Evolutionary conservation across 169 alveolate species (phyloP), one percentile per base, ranked within the genome.

Genomic region (Perkinsus marinus): DNA sequence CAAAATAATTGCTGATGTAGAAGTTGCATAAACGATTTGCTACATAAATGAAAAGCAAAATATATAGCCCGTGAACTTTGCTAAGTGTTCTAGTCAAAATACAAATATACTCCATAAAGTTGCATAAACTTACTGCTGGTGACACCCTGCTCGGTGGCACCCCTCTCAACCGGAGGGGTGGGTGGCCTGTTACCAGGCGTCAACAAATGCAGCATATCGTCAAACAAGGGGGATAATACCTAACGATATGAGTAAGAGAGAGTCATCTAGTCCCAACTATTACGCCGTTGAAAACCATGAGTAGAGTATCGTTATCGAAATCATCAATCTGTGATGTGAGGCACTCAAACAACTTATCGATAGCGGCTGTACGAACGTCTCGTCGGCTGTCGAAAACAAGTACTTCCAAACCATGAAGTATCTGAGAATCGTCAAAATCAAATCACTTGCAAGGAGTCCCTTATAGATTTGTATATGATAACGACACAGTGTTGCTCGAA

Each of bases 151-250:
- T 57, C 79, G 34, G 79, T 57, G 22, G 79, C 79, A 30, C 79
- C 79, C 34, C 22, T 57, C 79, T 57, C 79, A 57, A 30, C 79
- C 0, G 79, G 79, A 57, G 79, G 79, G 79, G 79, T 26, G 3
- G 79, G 79, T 5, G 79, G 79, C 22, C 79, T 13, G 34, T 57
- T 57, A 30, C 79, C 79, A 0, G 79, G 79, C 37, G 79, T 57
- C 34, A 57, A 26, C 79, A 57, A 30, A 57, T 57, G 79, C 34
- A 57, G 69, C 17, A 90, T 39, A 34, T 90, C 91, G 39, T 90
- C 91, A 30, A 90, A 90, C 39, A 90, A 47, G 17, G 91, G 91
- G 36, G 57, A 90, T 39, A 90, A 69, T 37, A 90, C 79, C 79
- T 57, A 30, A 41, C 10, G 10, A 41, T 10, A 41, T 41, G 46